Evolutionary conservation across 805 yeast species (phyloP).

Genomic region (Candida xiaguanensis): DNA sequence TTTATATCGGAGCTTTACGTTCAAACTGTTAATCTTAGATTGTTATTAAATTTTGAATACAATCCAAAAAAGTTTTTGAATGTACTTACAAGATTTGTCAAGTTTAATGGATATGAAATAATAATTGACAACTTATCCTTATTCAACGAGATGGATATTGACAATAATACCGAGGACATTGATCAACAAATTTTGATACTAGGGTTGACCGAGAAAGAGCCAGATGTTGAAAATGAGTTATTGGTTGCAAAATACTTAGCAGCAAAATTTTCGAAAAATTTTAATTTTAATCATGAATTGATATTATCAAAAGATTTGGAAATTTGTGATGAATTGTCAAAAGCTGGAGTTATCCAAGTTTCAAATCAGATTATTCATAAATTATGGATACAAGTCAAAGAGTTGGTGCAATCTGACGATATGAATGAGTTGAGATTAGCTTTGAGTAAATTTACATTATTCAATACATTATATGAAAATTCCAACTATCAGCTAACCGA

Average conservation of each 20-base stretch:
- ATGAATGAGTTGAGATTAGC: constrained; percentile 16
- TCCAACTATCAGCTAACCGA: constrained; percentile 8
- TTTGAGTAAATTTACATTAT: constrained; percentile 22
- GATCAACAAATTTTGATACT: constrained; percentile 6
- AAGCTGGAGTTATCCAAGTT: constrained; percentile 12
- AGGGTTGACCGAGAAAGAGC: constrained; percentile 2
- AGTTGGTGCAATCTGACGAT: constrained; percentile 18
- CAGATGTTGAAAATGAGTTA: neutral
- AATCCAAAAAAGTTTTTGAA: constrained; percentile 18
- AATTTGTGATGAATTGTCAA: too few species aligned
- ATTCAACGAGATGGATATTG: constrained; percentile 1
- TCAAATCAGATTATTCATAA: constrained; percentile 9
- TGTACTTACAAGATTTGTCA: constrained; percentile 32
- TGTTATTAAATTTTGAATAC: constrained; percentile 38
- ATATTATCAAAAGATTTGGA: constrained; percentile 8
- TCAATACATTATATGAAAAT: constrained; percentile 19
- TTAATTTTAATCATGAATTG: neutral
- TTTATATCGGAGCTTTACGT: constrained; percentile 46
- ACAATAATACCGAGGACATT: neutral
- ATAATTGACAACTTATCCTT: constrained; percentile 15
- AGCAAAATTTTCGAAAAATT: constrained; percentile 8
- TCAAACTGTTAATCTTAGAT: constrained; percentile 50
- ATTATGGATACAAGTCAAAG: constrained; percentile 16
- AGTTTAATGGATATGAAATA: constrained; percentile 33
- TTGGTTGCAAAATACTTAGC: constrained; percentile 12